phyloP scores from a whole-genome alignment of 2,329 filamentous ascomycete species.

The Nannizzia gypsea region DNA sequence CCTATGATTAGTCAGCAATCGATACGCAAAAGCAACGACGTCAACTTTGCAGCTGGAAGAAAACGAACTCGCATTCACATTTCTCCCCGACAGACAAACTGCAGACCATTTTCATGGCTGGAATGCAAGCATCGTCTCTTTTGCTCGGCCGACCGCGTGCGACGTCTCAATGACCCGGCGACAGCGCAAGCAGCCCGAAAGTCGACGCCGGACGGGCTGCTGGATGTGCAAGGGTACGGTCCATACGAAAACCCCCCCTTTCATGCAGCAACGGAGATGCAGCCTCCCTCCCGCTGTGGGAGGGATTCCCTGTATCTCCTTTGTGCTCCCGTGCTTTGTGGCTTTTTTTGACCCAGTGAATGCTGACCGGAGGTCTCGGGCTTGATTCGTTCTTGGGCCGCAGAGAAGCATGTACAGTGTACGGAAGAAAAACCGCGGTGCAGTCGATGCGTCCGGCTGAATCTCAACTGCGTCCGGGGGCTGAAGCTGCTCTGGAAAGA shows the following conservation, averaged over 20 bases:
- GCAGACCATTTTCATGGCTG: background rate
- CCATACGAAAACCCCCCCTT: background rate
- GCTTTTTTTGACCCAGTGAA: background rate
- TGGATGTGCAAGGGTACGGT: constrained; percentile 21
- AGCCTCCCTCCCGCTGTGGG: background rate
- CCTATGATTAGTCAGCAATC: background rate
- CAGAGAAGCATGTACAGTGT: constrained; percentile 23
- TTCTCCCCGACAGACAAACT: background rate
- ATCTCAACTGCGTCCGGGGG: constrained; percentile 18
- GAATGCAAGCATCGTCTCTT: background rate
- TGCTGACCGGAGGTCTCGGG: background rate
- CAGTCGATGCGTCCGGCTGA: constrained; percentile 19
- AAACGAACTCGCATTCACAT: background rate
- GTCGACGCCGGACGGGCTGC: constrained; percentile 20
- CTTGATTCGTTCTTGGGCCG: background rate
- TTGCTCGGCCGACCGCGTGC: background rate
- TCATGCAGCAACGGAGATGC: background rate
- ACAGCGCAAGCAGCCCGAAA: constrained; percentile 14
- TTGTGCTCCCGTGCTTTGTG: background rate
- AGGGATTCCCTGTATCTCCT: background rate
- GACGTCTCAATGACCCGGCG: constrained; percentile 9
- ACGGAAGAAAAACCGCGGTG: constrained; percentile 23
- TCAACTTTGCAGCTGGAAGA: background rate
- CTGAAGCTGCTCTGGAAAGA: constrained; percentile 22
- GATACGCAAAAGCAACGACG: background rate